Percentiles rank a stretch among this genome's conserved stretches.
These are phyloP conservation scores for Raffaelea arxii DNA, from an alignment of 2,329 filamentous ascomycete genomes.

Conservation along the genomic window DNA sequence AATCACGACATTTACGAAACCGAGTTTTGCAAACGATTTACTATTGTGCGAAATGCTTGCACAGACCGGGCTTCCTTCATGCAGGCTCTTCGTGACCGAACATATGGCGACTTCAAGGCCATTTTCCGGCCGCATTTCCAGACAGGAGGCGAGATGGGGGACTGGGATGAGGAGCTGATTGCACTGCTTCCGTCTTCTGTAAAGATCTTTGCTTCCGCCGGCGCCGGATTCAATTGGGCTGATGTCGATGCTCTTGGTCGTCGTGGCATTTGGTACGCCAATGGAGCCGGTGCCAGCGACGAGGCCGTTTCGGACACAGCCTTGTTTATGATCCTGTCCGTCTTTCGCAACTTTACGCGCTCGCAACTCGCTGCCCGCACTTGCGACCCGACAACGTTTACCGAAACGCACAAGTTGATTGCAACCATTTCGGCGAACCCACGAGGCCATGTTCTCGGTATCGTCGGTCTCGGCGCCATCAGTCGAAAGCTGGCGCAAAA, in stretches of 20 bases:
- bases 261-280: constrained; percentile 30
- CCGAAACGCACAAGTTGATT: neutral
- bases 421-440: constrained; percentile 30
- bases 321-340: constrained; percentile 31
- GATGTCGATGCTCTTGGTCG: constrained; percentile 36
- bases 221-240: constrained; percentile 54
- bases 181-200: constrained; percentile 35
- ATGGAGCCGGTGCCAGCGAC: constrained; percentile 30
- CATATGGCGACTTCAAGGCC: constrained; percentile 3
- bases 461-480: constrained; percentile 50
- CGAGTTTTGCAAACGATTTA: neutral
- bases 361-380: constrained; percentile 36
- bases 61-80: neutral
- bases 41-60: neutral
- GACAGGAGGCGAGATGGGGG: constrained; percentile 13
- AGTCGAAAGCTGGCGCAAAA: constrained; percentile 44
- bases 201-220: constrained; percentile 50
- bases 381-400: constrained; percentile 18
- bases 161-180: constrained; percentile 12
- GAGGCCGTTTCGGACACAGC: constrained; percentile 33
- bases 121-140: constrained; percentile 10
- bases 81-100: neutral
- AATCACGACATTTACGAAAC: neutral
- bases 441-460: constrained; percentile 38
- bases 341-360: constrained; percentile 41